Percentiles rank a stretch among this genome's conserved stretches.
phyloP scores from a whole-genome alignment of 805 yeast species.

The Monosporozyma aquatica region DNA sequence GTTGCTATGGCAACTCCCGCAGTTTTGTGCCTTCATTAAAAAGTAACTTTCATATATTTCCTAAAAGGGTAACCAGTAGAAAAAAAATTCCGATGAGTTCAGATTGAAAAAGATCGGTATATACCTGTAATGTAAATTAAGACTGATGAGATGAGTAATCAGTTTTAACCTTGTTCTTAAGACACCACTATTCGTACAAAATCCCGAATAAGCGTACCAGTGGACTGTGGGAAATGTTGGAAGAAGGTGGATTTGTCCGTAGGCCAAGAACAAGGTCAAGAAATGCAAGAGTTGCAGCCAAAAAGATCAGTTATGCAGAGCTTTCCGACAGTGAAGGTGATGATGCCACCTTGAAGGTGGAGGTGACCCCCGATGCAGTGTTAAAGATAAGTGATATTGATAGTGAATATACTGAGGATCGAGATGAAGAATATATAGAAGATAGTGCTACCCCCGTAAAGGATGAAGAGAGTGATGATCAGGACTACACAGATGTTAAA shows the following conservation, averaged over 20 bases:
- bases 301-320: slow-evolving; percentile 32
- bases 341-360: slow-evolving; percentile 4
- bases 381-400: slow-evolving; percentile 7
- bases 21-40: no score
- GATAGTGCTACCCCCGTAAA: slow-evolving; percentile 5
- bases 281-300: slow-evolving; percentile 20
- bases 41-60: no score
- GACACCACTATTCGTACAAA: no score
- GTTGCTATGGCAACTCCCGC: no score
- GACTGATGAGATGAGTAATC: no score
- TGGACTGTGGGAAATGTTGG: slow-evolving; percentile 4
- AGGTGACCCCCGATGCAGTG: not conserved
- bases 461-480: slow-evolving; percentile 10
- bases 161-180: no score
- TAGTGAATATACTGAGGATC: slow-evolving; percentile 12
- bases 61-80: no score
- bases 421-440: slow-evolving; percentile 11
- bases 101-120: no score
- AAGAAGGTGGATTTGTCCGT: slow-evolving; percentile 28
- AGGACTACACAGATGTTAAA: slow-evolving; percentile 10
- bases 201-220: no score
- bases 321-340: slow-evolving; percentile 18
- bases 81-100: not conserved
- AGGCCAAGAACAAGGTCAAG: slow-evolving; percentile 15
- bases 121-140: no score